Conservation (phyloP, 108 stramenopile genomes). For the Pseudonitzschia multiseries region DNA sequence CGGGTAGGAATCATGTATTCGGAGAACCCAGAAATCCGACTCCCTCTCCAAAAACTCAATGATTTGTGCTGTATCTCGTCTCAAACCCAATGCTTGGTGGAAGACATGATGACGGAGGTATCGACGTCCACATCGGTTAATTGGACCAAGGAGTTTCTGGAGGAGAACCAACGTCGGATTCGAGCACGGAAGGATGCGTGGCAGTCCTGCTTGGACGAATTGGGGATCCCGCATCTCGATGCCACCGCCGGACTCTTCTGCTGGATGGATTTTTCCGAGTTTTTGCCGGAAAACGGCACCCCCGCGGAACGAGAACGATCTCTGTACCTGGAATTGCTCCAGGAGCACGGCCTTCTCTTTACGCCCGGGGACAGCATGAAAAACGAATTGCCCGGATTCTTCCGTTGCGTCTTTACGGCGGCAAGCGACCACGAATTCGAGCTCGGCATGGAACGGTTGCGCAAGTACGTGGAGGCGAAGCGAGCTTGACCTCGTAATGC, state of each 20-base stretch:
- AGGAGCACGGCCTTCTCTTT: slow-evolving; percentile 75
- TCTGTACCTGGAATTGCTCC: slow-evolving; percentile 69
- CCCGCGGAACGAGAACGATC: slow-evolving; percentile 65
- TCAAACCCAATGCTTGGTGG: slow-evolving; percentile 74
- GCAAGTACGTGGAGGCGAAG: slow-evolving; percentile 52
- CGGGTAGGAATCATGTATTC: slow-evolving; percentile 81
- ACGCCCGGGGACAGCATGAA: slow-evolving; percentile 86
- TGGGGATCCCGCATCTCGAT: slow-evolving; percentile 61
- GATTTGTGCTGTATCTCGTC: slow-evolving; percentile 82
- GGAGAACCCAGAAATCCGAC: slow-evolving; percentile 69
- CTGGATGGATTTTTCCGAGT: slow-evolving; percentile 84
- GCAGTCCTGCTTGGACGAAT: slow-evolving; percentile 51
- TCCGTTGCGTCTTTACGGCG: slow-evolving; percentile 87
- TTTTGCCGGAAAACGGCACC: slow-evolving; percentile 50
- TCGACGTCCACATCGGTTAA: slow-evolving; percentile 7
- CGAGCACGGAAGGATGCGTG: slow-evolving; percentile 54
- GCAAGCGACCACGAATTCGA: slow-evolving; percentile 77
- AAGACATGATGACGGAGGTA: slow-evolving; percentile 53
- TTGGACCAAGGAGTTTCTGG: slow-evolving; percentile 60
- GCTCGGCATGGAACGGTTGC: slow-evolving; percentile 61
- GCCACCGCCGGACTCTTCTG: slow-evolving; percentile 77
- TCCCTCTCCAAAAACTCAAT: slow-evolving; percentile 80
- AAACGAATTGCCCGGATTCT: slow-evolving; percentile 80
- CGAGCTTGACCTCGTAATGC: slow-evolving; percentile 10
- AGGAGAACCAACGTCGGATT: slow-evolving; percentile 54